Evolutionary conservation across 306 rosid species (phyloP).

Genomic region (Heteromeles arbutifolia): DNA sequence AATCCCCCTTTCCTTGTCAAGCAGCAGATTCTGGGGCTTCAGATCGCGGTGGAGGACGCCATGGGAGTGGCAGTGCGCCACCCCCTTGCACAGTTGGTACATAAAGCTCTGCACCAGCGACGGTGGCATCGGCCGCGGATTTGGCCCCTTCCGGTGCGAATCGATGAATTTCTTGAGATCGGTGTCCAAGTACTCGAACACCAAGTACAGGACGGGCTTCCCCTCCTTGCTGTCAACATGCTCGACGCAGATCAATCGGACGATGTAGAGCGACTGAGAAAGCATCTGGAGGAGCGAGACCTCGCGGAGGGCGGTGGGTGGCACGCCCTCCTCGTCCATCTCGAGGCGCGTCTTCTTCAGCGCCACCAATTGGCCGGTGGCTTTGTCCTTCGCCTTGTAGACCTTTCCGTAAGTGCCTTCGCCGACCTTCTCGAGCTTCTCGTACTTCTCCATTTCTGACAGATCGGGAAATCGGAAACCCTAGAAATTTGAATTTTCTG

Average conservation of each 20-base stretch:
- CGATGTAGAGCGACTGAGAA: constrained; percentile 84
- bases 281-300: constrained; percentile 89
- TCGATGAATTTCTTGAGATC: constrained; percentile 91
- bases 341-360: constrained; percentile 82
- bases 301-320: constrained; percentile 89
- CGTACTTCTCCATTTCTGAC: constrained; percentile 75
- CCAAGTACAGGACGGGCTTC: constrained; percentile 79
- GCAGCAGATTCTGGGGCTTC: constrained; percentile 87
- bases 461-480: neutral
- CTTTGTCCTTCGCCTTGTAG: constrained; percentile 79
- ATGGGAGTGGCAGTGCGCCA: constrained; percentile 88
- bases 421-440: constrained; percentile 93
- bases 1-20: constrained; percentile 65
- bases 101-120: constrained; percentile 64
- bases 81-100: constrained; percentile 89
- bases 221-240: constrained; percentile 50
- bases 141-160: constrained; percentile 69
- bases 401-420: constrained; percentile 98
- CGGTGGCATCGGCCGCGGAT: constrained; percentile 44
- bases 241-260: constrained; percentile 76
- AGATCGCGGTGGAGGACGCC: constrained; percentile 92
- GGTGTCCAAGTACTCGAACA: constrained; percentile 85
- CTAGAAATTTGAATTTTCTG: neutral
- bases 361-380: constrained; percentile 73
- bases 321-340: constrained; percentile 98